Evolutionary conservation across 176 grass and related monocot species (phyloP).

Genomic region (Dendrocalamus sinicus): DNA sequence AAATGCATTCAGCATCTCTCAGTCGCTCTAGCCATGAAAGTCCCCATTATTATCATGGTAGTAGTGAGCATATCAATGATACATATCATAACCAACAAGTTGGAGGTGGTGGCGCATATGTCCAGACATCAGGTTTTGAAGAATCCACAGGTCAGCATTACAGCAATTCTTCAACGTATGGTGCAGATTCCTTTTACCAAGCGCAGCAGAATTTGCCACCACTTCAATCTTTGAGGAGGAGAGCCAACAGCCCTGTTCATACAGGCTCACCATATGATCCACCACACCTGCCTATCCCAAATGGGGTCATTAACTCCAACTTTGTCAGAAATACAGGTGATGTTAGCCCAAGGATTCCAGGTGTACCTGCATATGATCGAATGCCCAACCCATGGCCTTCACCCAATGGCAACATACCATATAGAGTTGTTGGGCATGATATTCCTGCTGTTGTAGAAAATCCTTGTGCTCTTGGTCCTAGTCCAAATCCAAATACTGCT

Average conservation of each 20-base stretch:
- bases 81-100: constrained; percentile 70
- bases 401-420: constrained; percentile 50
- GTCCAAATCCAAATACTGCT: constrained; percentile 49
- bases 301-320: constrained; percentile 56
- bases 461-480: constrained; percentile 48
- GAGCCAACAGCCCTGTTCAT: constrained; percentile 51
- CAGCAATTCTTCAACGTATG: constrained; percentile 68
- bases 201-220: constrained; percentile 69
- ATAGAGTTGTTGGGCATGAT: constrained; percentile 68
- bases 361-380: constrained; percentile 55
- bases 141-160: constrained; percentile 53
- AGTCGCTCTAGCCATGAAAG: constrained; percentile 62
- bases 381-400: constrained; percentile 52
- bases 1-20: constrained; percentile 55
- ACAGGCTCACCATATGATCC: constrained; percentile 61
- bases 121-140: constrained; percentile 60
- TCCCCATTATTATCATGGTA: constrained; percentile 52
- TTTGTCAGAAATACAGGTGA: constrained; percentile 69
- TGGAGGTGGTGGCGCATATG: constrained; percentile 43
- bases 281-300: constrained; percentile 53
- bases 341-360: constrained; percentile 67
- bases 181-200: constrained; percentile 78
- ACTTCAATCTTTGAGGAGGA: constrained; percentile 75
- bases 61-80: constrained; percentile 54
- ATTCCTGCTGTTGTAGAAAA: constrained; percentile 51